Base-by-base conservation (phyloP, 306 rosid genomes). In the Notholithocarpus densiflorus region DNA sequence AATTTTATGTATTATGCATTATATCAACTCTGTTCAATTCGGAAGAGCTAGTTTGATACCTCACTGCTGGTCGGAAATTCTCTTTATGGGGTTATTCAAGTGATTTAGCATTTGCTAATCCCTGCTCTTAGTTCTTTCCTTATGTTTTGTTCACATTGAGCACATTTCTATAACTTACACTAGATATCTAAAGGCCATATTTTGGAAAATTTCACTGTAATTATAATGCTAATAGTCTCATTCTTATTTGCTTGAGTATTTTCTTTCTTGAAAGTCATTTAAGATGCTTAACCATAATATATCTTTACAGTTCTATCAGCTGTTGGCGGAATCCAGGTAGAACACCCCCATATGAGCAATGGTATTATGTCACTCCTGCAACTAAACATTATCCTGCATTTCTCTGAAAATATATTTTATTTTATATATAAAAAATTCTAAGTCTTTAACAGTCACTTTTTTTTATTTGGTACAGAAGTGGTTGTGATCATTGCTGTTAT, bases 261-360 rank as follows among this genome's bases (percentile, higher is more conserved):
- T 31, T n/a, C 40, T 53, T 66, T 62, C 69, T 27, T 20, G 26
- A 45, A 72, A 37, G 17, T 24, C 37, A 71, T 56, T 37, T 53
- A 74, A 79, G 74, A 83, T 86, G 71, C 53, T 77, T 82, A 77
- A 77, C 83, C 48, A 29, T 75, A 56, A 77, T 26, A 75, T 26
- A 75, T 81, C 48, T 73, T 60, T 80, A 75, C 87, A 95, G 99
- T 95, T 87, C 82, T 95, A 72, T 95, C 99, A 23, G 99, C 98
- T 73, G 94, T 90, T 75, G 99, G 98, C 52, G 99, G 99, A 79
- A 95, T 95, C 97, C 93, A 95, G 75, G 96, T 93, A n/a, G 88
- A 83, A 74, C 81, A 88, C 72, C 98, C 97, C 48, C 13, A 18
- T 2, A 77, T 91, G 92, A 73, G 86, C 70, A 84, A 31, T 71